Evolutionary conservation across 495 filamentous ascomycete genomes (phyloP), one percentile per base, ranked within the genome.

Genomic region (Filosporella fistucella): DNA sequence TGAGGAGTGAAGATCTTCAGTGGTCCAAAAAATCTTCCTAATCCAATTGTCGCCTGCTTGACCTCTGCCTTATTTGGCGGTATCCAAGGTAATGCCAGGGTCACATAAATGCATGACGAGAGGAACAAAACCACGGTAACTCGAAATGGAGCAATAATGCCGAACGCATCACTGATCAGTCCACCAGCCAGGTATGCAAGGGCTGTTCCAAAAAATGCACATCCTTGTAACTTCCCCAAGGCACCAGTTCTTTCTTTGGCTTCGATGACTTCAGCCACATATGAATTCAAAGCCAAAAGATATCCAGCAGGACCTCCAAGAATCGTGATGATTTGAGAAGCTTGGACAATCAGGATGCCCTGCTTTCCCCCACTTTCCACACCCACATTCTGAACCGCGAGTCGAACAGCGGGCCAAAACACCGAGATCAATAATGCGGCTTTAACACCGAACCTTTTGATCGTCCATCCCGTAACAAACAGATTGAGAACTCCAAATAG

Each of bases 301-400:
- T 79, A 81, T 1, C 78, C 78, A 11, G 65, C 67, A 1, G 77
- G 78, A 0, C 77, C 78, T 1, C 78, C 78, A 5, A 80, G 53
- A 14, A 81, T 64, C 1, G 76, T 78, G 29, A 81, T 74, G 18
- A 72, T 56, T 64, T 81, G 78, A 2, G 68, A 74, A 23, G 53
- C 60, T 50, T 81, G 78, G 38, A 80, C 70, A 18, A 81, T 73
- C 12, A 73, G 51, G 24, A 79, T 77, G n/a, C 78, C 78, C 0
- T 58, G 42, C 3, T 60, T 55, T 6, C 71, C 73, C 5, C 77
- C 77, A 7, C 68, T 62, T 26, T 67, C 49, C 11, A 81, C 74
- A 7, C 71, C 78, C 14, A 80, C 25, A 32, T 79, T 70, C 56
- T 81, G 78, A 0, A 74, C 65, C 0, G 64, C 60, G 1, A 81